Evolutionary conservation across 2,329 filamentous ascomycete genomes (phyloP).

Genomic region (Stemphylium beticola): DNA sequence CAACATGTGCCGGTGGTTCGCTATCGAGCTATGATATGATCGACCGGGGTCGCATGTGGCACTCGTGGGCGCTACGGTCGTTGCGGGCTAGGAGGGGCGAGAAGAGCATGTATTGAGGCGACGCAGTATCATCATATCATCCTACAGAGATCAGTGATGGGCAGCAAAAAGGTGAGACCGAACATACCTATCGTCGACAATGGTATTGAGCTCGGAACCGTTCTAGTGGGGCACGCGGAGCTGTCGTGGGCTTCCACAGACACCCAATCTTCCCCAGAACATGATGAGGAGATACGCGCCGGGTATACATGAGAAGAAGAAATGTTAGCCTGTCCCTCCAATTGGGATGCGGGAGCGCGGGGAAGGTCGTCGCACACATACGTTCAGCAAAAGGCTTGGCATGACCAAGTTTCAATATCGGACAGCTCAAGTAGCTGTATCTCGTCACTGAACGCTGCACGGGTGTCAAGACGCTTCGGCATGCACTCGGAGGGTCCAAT

Average conservation of each 20-base stretch:
- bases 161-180: not conserved
- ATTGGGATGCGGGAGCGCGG: not conserved
- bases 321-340: not conserved
- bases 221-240: not conserved
- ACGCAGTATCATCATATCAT: not conserved
- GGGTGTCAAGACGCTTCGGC: slow-evolving; percentile 23
- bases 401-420: slow-evolving; percentile 31
- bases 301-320: not conserved
- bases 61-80: not conserved
- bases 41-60: not conserved
- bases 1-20: not conserved
- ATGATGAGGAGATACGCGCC: not conserved
- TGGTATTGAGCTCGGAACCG: not conserved
- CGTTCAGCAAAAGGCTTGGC: slow-evolving; percentile 43
- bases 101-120: not conserved
- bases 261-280: not conserved
- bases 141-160: not conserved
- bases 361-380: slow-evolving; percentile 14
- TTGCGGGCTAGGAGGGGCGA: not conserved
- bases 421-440: slow-evolving; percentile 26
- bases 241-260: not conserved
- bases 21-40: not conserved
- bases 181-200: not conserved
- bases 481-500: slow-evolving; percentile 25
- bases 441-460: slow-evolving; percentile 28